Evolutionary conservation across 2,329 filamentous ascomycete species (phyloP).

Genomic region (Madurella mycetomatis): DNA sequence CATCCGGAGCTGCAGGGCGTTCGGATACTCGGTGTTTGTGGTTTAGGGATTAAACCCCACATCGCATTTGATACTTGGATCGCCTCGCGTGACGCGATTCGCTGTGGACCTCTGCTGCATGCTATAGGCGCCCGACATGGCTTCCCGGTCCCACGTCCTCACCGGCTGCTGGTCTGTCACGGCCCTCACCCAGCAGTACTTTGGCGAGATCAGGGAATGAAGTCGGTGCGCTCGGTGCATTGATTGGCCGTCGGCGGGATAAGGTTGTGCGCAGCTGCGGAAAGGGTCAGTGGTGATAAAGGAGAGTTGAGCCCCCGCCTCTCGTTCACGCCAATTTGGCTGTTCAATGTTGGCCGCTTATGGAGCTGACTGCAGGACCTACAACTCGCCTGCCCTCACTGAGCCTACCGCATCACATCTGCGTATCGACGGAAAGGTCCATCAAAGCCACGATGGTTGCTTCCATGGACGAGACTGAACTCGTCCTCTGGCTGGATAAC

Average conservation of each 20-base stretch:
- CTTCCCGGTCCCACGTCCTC: slow-evolving; percentile 14
- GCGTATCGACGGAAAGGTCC: background rate
- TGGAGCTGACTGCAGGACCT: background rate
- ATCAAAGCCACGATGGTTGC: background rate
- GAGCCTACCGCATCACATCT: background rate
- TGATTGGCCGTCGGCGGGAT: slow-evolving; percentile 1
- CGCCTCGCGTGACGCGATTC: slow-evolving; percentile 1
- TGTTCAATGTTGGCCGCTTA: background rate
- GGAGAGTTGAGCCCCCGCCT: background rate
- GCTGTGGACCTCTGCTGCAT: slow-evolving; percentile 16
- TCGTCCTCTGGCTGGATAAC: slow-evolving; percentile 23
- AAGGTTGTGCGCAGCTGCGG: background rate
- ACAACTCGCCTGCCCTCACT: background rate
- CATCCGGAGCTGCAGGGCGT: background rate
- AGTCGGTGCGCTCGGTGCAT: background rate
- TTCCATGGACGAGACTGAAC: slow-evolving; percentile 7
- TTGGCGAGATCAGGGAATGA: slow-evolving; percentile 7
- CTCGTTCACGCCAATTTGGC: background rate
- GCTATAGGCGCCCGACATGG: slow-evolving; percentile 2
- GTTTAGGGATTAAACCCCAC: background rate
- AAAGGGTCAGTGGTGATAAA: background rate
- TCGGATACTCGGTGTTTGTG: slow-evolving; percentile 5
- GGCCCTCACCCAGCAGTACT: slow-evolving; percentile 9
- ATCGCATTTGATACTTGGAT: background rate
- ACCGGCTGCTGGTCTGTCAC: slow-evolving; percentile 15